These are phyloP conservation scores for Dryas alaskensis DNA, from an alignment of 306 rosid species.

Conservation along the genomic window DNA sequence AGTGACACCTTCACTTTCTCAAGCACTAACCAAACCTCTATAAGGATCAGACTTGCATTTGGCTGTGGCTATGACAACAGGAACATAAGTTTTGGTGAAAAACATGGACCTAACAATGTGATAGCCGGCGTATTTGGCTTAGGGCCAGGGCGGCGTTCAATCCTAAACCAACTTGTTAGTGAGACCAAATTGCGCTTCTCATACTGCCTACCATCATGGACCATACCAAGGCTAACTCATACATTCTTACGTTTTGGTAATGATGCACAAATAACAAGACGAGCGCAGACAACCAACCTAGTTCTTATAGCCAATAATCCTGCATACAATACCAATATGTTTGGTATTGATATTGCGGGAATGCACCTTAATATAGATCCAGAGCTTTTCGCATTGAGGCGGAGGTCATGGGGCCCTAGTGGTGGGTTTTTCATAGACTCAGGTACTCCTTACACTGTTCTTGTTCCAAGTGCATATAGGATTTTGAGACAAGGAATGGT, in stretches of 20 bases:
- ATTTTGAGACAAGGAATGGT: neutral
- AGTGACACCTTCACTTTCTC: conserved; percentile 4
- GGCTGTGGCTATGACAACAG: neutral
- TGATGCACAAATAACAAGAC: neutral
- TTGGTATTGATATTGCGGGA: neutral
- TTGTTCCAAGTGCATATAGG: neutral
- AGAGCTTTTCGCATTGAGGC: neutral
- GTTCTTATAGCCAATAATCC: no score
- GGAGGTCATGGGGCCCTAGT: neutral
- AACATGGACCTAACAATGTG: neutral
- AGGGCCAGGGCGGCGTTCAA: neutral
- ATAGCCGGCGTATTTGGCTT: conserved; percentile 6
- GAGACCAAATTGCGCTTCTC: neutral
- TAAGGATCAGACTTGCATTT: neutral
- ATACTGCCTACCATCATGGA: neutral
- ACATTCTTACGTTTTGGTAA: neutral
- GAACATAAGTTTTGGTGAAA: neutral
- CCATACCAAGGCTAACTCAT: neutral
- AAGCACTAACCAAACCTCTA: neutral
- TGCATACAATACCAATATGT: neutral
- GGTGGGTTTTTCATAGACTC: conserved; percentile 6
- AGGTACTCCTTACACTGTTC: neutral
- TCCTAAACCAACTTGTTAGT: neutral
- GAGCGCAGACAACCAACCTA: neutral
- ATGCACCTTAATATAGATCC: neutral